Percentiles rank a stretch among this genome's conserved stretches.
Conservation (phyloP, 306 rosid genomes). For the Arachis hypogaea region DNA sequence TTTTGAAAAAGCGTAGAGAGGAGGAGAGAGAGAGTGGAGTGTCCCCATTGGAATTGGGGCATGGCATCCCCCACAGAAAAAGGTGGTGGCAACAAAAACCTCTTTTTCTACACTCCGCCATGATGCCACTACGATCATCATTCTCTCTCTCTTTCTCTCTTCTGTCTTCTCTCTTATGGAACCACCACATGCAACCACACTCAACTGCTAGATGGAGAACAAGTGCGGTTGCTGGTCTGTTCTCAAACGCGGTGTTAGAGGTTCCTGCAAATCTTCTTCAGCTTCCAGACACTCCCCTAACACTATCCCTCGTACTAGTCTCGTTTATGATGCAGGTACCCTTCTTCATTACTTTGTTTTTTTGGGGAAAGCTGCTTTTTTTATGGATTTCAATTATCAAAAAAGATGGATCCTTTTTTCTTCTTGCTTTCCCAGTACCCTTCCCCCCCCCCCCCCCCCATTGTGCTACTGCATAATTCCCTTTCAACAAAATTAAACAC, state of each 20-base stretch:
- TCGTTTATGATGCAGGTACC: constrained; percentile 89
- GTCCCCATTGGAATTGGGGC: constrained; percentile 3
- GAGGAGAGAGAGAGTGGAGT: constrained; percentile 38
- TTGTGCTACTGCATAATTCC: too few relatives aligned
- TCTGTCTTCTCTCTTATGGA: constrained; percentile 2
- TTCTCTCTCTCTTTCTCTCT: not conserved
- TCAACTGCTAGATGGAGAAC: constrained; percentile 52
- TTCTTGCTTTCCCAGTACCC: constrained; percentile 42
- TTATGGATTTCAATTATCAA: constrained; percentile 42
- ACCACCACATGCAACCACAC: too few relatives aligned
- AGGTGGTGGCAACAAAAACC: constrained; percentile 89
- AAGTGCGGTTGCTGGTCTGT: constrained; percentile 94
- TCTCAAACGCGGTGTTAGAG: constrained; percentile 80
- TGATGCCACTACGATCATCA: constrained; percentile 46
- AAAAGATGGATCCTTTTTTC: constrained; percentile 35
- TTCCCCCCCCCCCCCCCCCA: constrained; percentile 20
- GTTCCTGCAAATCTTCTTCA: constrained; percentile 78
- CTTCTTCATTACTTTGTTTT: constrained; percentile 13
- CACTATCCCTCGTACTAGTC: constrained; percentile 91
- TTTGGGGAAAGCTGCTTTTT: constrained; percentile 11
- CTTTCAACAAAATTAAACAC: constrained; percentile 13
- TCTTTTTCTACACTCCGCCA: constrained; percentile 93
- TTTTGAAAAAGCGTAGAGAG: not conserved
- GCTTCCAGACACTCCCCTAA: constrained; percentile 75
- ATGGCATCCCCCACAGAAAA: constrained; percentile 54